Evolutionary conservation across 1,284 basidiomycete species (phyloP).

Genomic region (Austroboletus novae-zelandiae): DNA sequence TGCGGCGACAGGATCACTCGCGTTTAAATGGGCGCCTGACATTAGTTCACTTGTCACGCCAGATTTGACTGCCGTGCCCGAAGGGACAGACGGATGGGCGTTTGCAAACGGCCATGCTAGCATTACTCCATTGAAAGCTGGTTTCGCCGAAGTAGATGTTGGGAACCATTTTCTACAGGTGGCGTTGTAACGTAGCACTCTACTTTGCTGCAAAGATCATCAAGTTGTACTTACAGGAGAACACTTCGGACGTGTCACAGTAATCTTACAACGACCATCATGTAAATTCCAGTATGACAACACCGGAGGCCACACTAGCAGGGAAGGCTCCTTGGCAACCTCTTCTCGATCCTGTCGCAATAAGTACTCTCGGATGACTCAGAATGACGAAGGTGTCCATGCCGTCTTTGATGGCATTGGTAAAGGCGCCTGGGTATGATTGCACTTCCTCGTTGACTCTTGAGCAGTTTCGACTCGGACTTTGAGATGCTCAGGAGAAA

Average conservation of each 20-base stretch:
- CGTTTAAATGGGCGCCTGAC: conserved; percentile 83
- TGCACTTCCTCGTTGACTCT: neutral
- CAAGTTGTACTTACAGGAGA: no score
- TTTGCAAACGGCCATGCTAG: conserved; percentile 65
- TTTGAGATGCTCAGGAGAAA: conserved; percentile 80
- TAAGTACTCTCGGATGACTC: no score
- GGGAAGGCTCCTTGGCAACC: no score
- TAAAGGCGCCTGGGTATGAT: conserved; percentile 70
- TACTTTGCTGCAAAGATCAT: no score
- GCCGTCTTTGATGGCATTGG: conserved; percentile 94
- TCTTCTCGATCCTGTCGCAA: no score
- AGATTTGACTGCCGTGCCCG: conserved; percentile 52
- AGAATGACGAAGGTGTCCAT: conserved; percentile 81
- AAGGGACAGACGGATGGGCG: conserved; percentile 82
- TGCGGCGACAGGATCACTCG: conserved; percentile 41
- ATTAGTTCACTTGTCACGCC: conserved; percentile 71
- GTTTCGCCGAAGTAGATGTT: conserved; percentile 61
- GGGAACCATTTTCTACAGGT: conserved; percentile 43
- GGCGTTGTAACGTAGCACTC: conserved; percentile 38
- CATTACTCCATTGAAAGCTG: conserved; percentile 71
- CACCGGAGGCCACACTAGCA: no score
- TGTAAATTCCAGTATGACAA: no score
- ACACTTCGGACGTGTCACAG: no score
- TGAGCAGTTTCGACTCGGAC: conserved; percentile 71
- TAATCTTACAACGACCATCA: no score